Evolutionary conservation across 106 monocot species (phyloP), one percentile per base, ranked within the genome.

Genomic region (Narthecium ossifragum): DNA sequence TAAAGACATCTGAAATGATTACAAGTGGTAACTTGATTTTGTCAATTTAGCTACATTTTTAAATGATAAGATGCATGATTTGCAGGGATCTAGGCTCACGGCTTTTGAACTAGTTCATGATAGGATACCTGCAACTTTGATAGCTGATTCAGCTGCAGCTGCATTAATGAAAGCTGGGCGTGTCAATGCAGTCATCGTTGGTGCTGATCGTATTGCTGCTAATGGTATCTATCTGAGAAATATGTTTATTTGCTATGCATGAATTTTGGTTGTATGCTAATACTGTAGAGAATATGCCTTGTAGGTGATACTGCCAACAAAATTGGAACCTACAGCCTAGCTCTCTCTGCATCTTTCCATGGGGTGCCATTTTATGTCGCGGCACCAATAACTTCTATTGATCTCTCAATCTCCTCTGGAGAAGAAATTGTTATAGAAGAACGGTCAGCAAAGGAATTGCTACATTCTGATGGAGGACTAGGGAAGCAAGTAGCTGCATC

Each of bases 281-380:
- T 63, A 7, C n/a, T 38, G 18, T 27, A 10, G 3, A 38, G 45
- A 28, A 53, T 22, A 38, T 43, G 25, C 30, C 28, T 51, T 68
- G 9, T 31, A 96, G 94, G 94, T 65, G 94, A 96, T 36, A 96
- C 94, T 17, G 94, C 94, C 4, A 96, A 96, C 71, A 96, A 96
- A 67, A 96, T 96, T 27, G 94, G 94, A 73, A 96, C 94, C 8
- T 96, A 96, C 72, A 90, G 59, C 62, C 78, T 90, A 28, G 94
- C 94, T 30, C 46, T 96, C 32, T 83, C 53, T 28, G 90, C 94
- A 59, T 71, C 53, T 13, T 77, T 83, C 65, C 94, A 96, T 57
- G 68, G 69, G 2, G 49, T 96, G 21, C 80, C 90, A 61, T 96
- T 96, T 65, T 96, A 84, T 48, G 83, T 96, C 10, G 94, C 94